Conservation (phyloP, 2,329 filamentous ascomycete genomes). For the Neopestalotiopsis rosae region DNA sequence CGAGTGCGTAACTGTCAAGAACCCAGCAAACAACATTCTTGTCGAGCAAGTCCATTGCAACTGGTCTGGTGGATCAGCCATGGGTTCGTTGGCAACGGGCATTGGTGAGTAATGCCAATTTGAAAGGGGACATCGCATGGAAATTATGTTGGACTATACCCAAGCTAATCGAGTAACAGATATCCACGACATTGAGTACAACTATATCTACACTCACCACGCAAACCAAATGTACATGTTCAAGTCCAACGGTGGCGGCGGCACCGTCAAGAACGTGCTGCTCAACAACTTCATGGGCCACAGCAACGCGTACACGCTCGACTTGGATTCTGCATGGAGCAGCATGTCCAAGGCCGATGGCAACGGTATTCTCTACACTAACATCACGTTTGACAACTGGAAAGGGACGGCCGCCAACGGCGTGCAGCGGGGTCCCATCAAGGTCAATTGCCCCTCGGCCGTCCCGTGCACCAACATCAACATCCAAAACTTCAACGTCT, state of each 20-base stretch:
- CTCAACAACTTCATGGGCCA: constrained; percentile 66
- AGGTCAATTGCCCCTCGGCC: constrained; percentile 53
- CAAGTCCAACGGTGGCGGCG: constrained; percentile 64
- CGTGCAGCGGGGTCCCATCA: constrained; percentile 55
- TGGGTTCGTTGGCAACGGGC: constrained; percentile 57
- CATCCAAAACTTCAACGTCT: constrained; percentile 57
- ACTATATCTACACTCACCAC: constrained; percentile 62
- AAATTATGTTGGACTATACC: not conserved
- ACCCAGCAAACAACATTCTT: constrained; percentile 56
- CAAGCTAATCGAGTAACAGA: not conserved
- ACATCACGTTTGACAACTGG: constrained; percentile 62
- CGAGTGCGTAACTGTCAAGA: constrained; percentile 63
- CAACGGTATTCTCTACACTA: constrained; percentile 55
- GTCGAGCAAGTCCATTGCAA: constrained; percentile 67
- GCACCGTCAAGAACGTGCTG: constrained; percentile 53
- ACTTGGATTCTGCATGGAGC: constrained; percentile 60
- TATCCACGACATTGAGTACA: constrained; percentile 43
- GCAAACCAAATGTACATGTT: constrained; percentile 69
- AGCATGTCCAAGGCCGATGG: constrained; percentile 47
- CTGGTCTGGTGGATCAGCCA: constrained; percentile 58
- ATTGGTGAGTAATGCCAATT: constrained; percentile 54
- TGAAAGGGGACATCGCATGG: not conserved
- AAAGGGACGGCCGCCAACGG: constrained; percentile 58
- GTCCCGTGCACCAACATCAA: constrained; percentile 58
- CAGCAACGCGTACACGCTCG: constrained; percentile 61